Base-by-base conservation (phyloP, 345 rosid genomes). In the Eucalyptus regnans region DNA sequence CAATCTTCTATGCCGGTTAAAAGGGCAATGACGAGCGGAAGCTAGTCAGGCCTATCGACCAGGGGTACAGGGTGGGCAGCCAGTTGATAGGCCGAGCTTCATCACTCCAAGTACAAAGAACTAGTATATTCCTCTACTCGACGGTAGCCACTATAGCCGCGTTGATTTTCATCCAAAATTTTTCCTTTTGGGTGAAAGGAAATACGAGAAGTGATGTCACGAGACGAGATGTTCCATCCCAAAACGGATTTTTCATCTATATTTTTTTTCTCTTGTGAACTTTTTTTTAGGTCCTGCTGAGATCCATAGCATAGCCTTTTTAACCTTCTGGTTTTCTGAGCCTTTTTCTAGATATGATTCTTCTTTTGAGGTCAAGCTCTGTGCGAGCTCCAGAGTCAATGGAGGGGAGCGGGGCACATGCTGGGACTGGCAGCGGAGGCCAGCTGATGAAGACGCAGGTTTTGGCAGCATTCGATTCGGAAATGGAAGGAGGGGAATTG, bases 91-190 rank as follows among this genome's bases (percentile, higher is more conserved):
- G 80, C 80, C 12, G 7, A 52, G 56, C 56, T 52, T 50, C 17
- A 13, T 14, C 51, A 2, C 51, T 13, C 52, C 52, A 50, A 50
- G 52, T 14, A 50, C 52, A 50, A 14, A 50, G 52, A 50, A 16
- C 7, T 50, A 50, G 5, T 52, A 18, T 52, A 52, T 18, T 52
- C 0, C 58, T 18, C 58, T 7, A 52, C 2, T 52, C 1, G 58
- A 52, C 9, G 3, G 4, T 52, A 52, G 58, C 25, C 58, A 52
- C 1, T 33, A 33, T 8, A 52, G 58, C 2, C 2, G 4, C 10
- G 58, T 52, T 52, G 4, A 20, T 1, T 1, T 52, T 4, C 4
- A 52, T 1, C 58, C 25, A 20, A 8, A 2, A 0, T 20, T 52
- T 52, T 52, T 52, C 9, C 1, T 52, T 0, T 4, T 3, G 56